These are phyloP conservation scores for Polygonum maritimum DNA, from an alignment of 148 eudicot genomes.

Conservation along the genomic window DNA sequence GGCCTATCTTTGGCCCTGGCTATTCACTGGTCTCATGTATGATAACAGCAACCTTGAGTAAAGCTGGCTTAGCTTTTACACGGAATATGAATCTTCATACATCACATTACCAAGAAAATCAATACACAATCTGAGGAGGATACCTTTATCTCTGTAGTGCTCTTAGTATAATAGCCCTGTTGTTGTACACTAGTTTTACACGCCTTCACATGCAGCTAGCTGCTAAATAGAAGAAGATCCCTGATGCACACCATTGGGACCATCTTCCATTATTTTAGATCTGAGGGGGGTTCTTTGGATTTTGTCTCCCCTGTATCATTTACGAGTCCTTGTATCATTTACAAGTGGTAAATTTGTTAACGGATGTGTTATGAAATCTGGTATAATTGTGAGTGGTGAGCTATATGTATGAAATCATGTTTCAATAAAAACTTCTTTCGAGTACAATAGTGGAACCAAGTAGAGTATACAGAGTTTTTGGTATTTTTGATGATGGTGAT, in stretches of 20 bases:
- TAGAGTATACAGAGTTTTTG: no score
- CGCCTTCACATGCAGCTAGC: slow-evolving; percentile 2
- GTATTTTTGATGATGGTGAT: no score
- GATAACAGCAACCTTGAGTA: neutral
- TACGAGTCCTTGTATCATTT: neutral
- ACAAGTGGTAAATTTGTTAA: neutral
- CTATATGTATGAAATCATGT: no score
- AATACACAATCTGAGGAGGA: slow-evolving; percentile 5
- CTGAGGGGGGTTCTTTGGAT: neutral
- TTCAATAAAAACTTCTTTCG: no score
- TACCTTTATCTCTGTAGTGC: neutral
- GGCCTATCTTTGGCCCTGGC: neutral
- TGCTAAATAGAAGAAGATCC: slow-evolving; percentile 6
- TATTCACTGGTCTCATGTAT: neutral
- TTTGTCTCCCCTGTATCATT: neutral
- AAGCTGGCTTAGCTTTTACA: neutral
- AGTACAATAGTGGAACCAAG: no score
- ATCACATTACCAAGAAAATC: neutral
- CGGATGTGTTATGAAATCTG: neutral
- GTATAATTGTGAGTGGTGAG: neutral
- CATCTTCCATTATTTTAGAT: slow-evolving; percentile 12
- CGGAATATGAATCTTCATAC: neutral
- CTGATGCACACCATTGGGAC: neutral
- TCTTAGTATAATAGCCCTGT: neutral
- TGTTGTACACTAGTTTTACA: slow-evolving; percentile 5